Base-by-base conservation (phyloP, 352 stramenopile species). In the Globisporangium barbulae region DNA sequence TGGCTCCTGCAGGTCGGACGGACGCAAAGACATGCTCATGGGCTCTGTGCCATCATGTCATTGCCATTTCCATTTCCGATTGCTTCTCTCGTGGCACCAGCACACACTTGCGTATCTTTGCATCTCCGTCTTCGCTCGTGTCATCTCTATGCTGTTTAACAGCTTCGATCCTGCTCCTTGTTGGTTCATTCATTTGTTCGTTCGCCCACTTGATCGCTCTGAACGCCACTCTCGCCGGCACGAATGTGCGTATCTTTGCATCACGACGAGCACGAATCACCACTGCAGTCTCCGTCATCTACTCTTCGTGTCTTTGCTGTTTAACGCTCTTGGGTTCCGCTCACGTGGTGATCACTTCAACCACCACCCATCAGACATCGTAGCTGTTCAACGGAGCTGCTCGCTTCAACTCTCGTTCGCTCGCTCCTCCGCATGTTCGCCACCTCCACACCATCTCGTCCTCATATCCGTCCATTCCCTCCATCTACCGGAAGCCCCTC, bases 241-340 rank as follows among this genome's bases (percentile, higher is more conserved):
- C 33, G 10, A 44, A 21, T 15, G 10, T 6, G 25, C 49, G 28
- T 42, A 42, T 56, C 50, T 56, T 56, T 56, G 50, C 50, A 39
- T 56, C 28, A 41, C 15, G 47, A 21, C 5, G 3, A 15, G 45
- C 45, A 31, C 13, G 21, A 31, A 15, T 15, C 33, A 39, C 33
- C 10, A 3, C 33, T 53, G 19, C 48, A 35, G 17, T 31, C n/a
- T 7, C 39, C 25, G 39, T 45, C 39, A 45, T 35, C 17, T 21
- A 21, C 19, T 9, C 33, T 62, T 54, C 56, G 56, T 62, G 56
- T 62, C 56, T 62, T 52, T 62, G 56, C 56, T 53, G 30, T 54
- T 62, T 62, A 62, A 62, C 56, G n/a, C 9, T 8, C 9, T 9
- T 12, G 12, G 35, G 3, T 39, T 39, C 33, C 8, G 9, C 15